Base-by-base conservation (phyloP, 352 stramenopile species). In the Blastocystis sp. region DNA sequence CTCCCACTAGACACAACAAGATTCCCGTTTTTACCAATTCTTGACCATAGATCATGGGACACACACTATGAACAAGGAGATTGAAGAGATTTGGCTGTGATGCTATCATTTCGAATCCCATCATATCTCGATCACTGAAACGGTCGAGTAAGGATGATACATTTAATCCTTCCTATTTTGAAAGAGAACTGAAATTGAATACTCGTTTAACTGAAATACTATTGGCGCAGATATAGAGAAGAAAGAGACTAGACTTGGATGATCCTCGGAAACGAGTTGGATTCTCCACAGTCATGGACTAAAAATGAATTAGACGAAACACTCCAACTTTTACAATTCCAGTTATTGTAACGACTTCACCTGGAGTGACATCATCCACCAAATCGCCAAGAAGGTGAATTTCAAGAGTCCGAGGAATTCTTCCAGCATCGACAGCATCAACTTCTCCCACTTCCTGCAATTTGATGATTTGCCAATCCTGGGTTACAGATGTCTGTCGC, bases 1-100 rank as follows among this genome's bases (percentile, higher is more conserved):
- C 96, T 24, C 96, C 96, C 35, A 98, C 93, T 4, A 99, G 92
- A 57, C 93, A 95, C 3, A 99, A 92, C n/a, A 98, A 90, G 13
- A 99, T 93, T 0, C 96, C 96, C 22, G 92, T 93, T 92, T 99
- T 99, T n/a, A 98, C 96, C 60, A 98, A 90, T 89, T 99, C 95
- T 90, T 99, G 97, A 56, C 97, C 95, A 91, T 97, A 98, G 81
- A 99, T 99, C 15, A 92, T 92, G 17, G 97, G 97, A 90, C 95
- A 98, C 5, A 99, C 90, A 13, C 95, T 97, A 77, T 95, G 92
- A 11, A 98, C 95, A 5, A 91, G 22, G 19, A 98, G 93, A 90
- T 97, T 95, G 75, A 99, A 98, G 0, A 96, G 92, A 89, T 95
- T 93, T 0, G 92, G 95, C 77, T 94, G 92, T 91, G 87, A 93